These are phyloP conservation scores for Rubia balearica DNA, from an alignment of 305 asterid species.

Conservation along the genomic window DNA sequence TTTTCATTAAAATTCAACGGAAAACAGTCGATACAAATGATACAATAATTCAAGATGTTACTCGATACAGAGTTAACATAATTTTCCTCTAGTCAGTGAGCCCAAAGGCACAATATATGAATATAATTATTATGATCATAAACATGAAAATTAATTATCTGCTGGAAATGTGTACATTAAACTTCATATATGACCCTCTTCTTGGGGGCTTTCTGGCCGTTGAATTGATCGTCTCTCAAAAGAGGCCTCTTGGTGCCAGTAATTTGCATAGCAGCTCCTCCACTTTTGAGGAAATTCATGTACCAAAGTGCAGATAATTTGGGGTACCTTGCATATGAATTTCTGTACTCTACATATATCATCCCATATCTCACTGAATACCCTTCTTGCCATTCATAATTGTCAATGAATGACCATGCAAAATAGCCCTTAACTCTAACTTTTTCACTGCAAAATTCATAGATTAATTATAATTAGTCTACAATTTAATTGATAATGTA, in stretches of 20 bases:
- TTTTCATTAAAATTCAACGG: too few relatives aligned
- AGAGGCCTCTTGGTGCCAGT: constrained; percentile 8
- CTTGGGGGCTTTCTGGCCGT: background rate
- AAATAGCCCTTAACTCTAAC: constrained; percentile 7
- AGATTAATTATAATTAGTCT: background rate
- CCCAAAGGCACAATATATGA: too few relatives aligned
- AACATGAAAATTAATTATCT: background rate
- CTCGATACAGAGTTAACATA: background rate
- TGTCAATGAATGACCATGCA: constrained; percentile 11
- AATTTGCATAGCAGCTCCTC: background rate
- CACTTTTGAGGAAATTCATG: constrained; percentile 15
- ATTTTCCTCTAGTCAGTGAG: too few relatives aligned
- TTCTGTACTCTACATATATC: constrained; percentile 4
- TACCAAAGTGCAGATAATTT: constrained; percentile 15
- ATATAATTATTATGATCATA: too few relatives aligned
- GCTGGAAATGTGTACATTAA: background rate
- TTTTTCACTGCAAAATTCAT: constrained; percentile 5
- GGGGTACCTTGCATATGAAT: constrained; percentile 10
- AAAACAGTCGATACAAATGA: background rate
- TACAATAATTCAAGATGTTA: background rate
- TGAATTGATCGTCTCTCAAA: background rate
- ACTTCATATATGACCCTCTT: background rate
- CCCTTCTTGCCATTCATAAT: constrained; percentile 16
- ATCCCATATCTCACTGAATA: constrained; percentile 12
- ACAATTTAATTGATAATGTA: too few relatives aligned